Evolutionary conservation across 2,329 filamentous ascomycete species (phyloP).

Genomic region (Xylaria sp.): DNA sequence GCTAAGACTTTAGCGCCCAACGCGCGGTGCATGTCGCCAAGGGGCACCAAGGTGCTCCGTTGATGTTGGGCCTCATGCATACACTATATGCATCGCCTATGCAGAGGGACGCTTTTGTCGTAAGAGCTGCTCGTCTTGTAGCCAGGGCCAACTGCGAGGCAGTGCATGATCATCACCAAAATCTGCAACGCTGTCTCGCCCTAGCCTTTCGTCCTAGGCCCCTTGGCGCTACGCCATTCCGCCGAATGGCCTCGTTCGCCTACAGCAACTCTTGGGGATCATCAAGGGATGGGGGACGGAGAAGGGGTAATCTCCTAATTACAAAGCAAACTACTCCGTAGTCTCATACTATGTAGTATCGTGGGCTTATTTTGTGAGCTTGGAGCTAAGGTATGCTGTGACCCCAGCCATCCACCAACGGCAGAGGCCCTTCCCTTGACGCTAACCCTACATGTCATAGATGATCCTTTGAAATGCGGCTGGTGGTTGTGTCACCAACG

Average conservation of each 20-base stretch:
- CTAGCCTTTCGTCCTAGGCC: constrained; percentile 10
- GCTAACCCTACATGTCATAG: constrained; percentile 27
- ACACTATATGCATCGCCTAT: constrained; percentile 13
- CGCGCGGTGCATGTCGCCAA: constrained; percentile 23
- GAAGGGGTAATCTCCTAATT: constrained; percentile 16
- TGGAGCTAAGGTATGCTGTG: constrained; percentile 25
- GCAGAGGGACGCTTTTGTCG: constrained; percentile 12
- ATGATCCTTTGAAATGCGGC: constrained; percentile 28
- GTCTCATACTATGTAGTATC: background rate
- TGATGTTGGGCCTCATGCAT: constrained; percentile 30
- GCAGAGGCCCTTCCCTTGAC: constrained; percentile 24
- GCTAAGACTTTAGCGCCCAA: constrained; percentile 38
- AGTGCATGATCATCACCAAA: constrained; percentile 25
- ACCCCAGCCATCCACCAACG: constrained; percentile 24
- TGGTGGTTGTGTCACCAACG: constrained; percentile 21
- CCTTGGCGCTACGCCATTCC: constrained; percentile 22
- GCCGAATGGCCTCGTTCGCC: constrained; percentile 6
- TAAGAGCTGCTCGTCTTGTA: constrained; percentile 27
- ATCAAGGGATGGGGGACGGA: constrained; percentile 23
- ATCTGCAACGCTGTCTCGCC: constrained; percentile 15
- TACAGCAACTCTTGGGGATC: constrained; percentile 18
- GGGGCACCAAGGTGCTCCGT: constrained; percentile 2
- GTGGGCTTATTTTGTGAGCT: constrained; percentile 3
- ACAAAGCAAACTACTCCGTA: constrained; percentile 18
- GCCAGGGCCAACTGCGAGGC: constrained; percentile 27